Evolutionary conservation across 352 stramenopile species (phyloP).

Genomic region (Pythium pyrilobum): DNA sequence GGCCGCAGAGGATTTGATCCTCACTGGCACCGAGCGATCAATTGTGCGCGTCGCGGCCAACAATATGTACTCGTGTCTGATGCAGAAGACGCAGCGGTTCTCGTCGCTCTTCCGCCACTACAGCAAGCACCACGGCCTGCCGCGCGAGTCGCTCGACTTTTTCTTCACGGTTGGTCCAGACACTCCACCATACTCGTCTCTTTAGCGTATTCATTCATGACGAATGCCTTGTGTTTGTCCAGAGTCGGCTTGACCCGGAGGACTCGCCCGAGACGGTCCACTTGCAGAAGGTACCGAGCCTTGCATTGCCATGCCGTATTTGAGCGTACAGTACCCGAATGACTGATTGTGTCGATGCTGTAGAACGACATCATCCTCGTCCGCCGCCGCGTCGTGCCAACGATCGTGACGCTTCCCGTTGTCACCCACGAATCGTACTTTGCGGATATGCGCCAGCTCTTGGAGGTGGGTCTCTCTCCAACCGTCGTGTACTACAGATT

Average conservation of each 20-base stretch:
- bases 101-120: slow-evolving; percentile 98
- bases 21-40: slow-evolving; percentile 72
- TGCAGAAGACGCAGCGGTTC: slow-evolving; percentile 98
- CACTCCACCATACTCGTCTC: no score
- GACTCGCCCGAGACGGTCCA: slow-evolving; percentile 83
- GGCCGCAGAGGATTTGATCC: slow-evolving; percentile 71
- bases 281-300: slow-evolving; percentile 59
- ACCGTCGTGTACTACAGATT: no score
- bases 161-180: slow-evolving; percentile 97
- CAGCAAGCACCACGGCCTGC: slow-evolving; percentile 97
- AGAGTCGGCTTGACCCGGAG: slow-evolving; percentile 76
- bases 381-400: slow-evolving; percentile 38
- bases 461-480: slow-evolving; percentile 52
- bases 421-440: slow-evolving; percentile 76
- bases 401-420: slow-evolving; percentile 35
- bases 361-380: slow-evolving; percentile 87
- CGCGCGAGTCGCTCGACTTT: slow-evolving; percentile 96
- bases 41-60: slow-evolving; percentile 81
- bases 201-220: no score
- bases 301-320: neutral
- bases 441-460: slow-evolving; percentile 64
- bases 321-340: no score
- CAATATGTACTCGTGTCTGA: slow-evolving; percentile 93
- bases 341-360: slow-evolving; percentile 4
- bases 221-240: slow-evolving; percentile 1